These are phyloP conservation scores for Ogataea populi-albae DNA, from an alignment of 805 yeast species.

Conservation along the genomic window DNA sequence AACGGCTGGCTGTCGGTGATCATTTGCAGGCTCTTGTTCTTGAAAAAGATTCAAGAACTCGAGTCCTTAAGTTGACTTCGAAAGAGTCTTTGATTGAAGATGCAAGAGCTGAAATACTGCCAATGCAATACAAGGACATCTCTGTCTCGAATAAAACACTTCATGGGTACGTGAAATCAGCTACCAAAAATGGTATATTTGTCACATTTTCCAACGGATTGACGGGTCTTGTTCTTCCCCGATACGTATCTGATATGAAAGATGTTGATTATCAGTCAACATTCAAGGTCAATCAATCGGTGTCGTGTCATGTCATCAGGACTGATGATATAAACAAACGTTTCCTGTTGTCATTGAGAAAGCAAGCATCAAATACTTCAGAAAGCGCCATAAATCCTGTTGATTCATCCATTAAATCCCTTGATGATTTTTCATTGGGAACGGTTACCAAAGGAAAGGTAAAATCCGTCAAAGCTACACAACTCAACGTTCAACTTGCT, in stretches of 20 bases:
- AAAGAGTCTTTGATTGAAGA: conserved; percentile 68
- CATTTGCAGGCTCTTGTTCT: conserved; percentile 58
- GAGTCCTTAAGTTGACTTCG: conserved; percentile 59
- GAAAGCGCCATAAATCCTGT: conserved; percentile 53
- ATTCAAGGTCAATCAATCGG: conserved; percentile 67
- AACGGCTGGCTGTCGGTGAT: conserved; percentile 62
- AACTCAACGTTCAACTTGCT: conserved; percentile 71
- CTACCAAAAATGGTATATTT: conserved; percentile 79
- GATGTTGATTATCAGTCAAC: conserved; percentile 51
- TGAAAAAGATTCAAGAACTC: conserved; percentile 60
- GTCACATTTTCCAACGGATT: conserved; percentile 76
- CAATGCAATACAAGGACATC: conserved; percentile 59
- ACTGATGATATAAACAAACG: conserved; percentile 68
- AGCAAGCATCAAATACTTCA: conserved; percentile 21
- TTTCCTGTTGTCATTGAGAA: conserved; percentile 63
- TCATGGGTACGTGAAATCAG: conserved; percentile 74
- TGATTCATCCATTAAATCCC: conserved; percentile 46
- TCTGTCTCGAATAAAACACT: conserved; percentile 44
- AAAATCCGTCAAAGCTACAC: conserved; percentile 64
- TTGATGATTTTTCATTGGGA: conserved; percentile 59
- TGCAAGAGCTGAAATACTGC: conserved; percentile 53
- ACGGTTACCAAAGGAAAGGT: conserved; percentile 57
- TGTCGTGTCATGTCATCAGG: conserved; percentile 62
- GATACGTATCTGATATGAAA: conserved; percentile 57
- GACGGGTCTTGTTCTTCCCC: conserved; percentile 79